Evolutionary conservation across 2,329 filamentous ascomycete genomes (phyloP).

Genomic region (Atkinsonella texensis): DNA sequence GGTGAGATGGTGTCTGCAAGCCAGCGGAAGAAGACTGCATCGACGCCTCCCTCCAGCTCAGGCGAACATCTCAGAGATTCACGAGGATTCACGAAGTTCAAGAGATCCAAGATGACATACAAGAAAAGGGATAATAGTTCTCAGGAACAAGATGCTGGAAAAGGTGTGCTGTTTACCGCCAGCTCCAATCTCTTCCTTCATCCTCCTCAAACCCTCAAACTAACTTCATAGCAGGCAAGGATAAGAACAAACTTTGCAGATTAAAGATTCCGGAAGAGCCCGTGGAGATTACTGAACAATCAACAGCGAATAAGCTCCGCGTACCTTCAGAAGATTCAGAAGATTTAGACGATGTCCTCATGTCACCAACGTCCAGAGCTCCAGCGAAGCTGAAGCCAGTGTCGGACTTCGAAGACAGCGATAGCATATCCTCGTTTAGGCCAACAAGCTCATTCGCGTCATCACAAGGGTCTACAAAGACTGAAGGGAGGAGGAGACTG

Average conservation of each 20-base stretch:
- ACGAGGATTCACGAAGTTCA: slow-evolving; percentile 14
- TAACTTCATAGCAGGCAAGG: not conserved
- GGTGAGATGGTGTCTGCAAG: not conserved
- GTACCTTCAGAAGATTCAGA: not conserved
- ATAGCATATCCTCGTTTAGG: not conserved
- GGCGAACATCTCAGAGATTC: slow-evolving; percentile 13
- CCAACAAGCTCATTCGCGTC: not conserved
- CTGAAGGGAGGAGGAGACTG: not conserved
- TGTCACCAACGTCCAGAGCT: slow-evolving; percentile 1
- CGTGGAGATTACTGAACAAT: slow-evolving; percentile 4
- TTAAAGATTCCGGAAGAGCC: slow-evolving; percentile 3
- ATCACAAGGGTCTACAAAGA: not conserved
- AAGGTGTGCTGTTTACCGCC: not conserved
- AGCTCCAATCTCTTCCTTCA: not conserved
- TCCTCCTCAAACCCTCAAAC: not conserved
- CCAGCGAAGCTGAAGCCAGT: slow-evolving; percentile 2
- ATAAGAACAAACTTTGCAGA: not conserved
- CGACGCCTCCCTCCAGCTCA: slow-evolving; percentile 8
- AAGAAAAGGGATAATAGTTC: slow-evolving; percentile 11
- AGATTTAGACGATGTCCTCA: not conserved
- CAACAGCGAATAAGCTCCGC: not conserved
- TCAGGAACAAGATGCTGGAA: slow-evolving; percentile 11
- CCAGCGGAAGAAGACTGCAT: not conserved
- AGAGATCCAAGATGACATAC: slow-evolving; percentile 15
- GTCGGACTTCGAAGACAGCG: not conserved